Conservation (phyloP, 495 filamentous ascomycete genomes). For the Neurospora sp. region DNA sequence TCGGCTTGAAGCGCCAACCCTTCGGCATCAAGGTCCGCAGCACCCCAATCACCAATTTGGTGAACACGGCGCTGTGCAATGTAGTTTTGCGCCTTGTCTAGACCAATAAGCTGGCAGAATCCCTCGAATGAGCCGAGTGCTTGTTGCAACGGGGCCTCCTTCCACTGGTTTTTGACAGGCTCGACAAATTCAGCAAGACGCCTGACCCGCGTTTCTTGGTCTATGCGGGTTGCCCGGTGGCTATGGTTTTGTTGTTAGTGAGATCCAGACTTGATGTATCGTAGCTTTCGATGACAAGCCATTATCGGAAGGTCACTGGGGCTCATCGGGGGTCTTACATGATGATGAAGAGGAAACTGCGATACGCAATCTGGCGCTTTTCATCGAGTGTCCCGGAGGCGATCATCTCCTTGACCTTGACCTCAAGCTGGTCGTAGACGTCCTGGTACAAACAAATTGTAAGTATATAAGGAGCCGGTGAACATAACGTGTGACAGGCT, state of each 20-base stretch:
- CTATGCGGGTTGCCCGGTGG: slow-evolving; percentile 71
- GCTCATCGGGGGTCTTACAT: slow-evolving; percentile 43
- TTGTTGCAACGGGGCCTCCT: slow-evolving; percentile 53
- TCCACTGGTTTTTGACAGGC: slow-evolving; percentile 74
- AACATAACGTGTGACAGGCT: neutral
- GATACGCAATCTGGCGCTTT: slow-evolving; percentile 53
- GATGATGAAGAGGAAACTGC: slow-evolving; percentile 84
- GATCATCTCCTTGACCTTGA: slow-evolving; percentile 73
- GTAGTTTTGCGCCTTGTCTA: slow-evolving; percentile 73
- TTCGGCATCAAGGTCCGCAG: slow-evolving; percentile 62
- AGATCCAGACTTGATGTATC: neutral
- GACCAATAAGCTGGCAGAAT: slow-evolving; percentile 70
- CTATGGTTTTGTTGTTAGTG: slow-evolving; percentile 26
- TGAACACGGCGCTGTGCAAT: slow-evolving; percentile 62
- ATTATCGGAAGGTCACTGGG: neutral
- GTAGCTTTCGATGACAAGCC: neutral
- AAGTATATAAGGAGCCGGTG: neutral
- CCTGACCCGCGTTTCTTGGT: slow-evolving; percentile 49
- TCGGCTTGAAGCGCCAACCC: slow-evolving; percentile 68
- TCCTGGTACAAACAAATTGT: slow-evolving; percentile 26
- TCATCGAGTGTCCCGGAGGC: slow-evolving; percentile 63
- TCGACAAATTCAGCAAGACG: slow-evolving; percentile 65
- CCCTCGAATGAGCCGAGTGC: slow-evolving; percentile 65
- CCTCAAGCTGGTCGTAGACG: slow-evolving; percentile 79
- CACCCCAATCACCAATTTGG: slow-evolving; percentile 73